These are phyloP conservation scores for Populus tremula DNA, from an alignment of 345 rosid species.

Conservation along the genomic window DNA sequence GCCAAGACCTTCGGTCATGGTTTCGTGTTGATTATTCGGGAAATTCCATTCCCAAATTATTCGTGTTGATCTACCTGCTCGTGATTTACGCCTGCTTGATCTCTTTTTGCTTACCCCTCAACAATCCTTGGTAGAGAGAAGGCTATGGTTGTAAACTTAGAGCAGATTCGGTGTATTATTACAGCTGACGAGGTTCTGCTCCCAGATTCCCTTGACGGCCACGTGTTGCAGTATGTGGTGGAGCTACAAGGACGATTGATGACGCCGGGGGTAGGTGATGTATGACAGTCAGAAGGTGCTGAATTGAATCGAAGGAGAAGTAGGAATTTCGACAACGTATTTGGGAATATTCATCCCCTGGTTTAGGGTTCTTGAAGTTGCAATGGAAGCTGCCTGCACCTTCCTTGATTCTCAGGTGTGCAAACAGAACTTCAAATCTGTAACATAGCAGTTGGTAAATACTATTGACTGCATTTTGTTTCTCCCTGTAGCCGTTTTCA, in stretches of 20 bases:
- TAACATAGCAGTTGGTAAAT: background rate
- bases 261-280: constrained; percentile 50
- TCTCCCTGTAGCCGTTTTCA: background rate
- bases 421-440: constrained; percentile 2
- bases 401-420: constrained; percentile 97
- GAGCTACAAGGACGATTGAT: constrained; percentile 81
- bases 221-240: constrained; percentile 87
- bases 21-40: constrained; percentile 83
- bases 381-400: constrained; percentile 94
- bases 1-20: constrained; percentile 76
- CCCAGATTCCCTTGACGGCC: constrained; percentile 92
- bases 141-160: constrained; percentile 88
- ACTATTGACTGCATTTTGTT: background rate
- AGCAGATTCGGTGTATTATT: constrained; percentile 93
- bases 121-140: constrained; percentile 97
- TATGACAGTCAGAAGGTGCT: constrained; percentile 67
- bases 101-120: constrained; percentile 89
- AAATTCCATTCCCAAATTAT: constrained; percentile 58
- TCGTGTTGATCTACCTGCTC: constrained; percentile 95
- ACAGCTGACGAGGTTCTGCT: constrained; percentile 95
- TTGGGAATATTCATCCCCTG: constrained; percentile 66
- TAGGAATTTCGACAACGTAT: constrained; percentile 66
- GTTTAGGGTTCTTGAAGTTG: constrained; percentile 92
- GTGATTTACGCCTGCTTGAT: constrained; percentile 86
- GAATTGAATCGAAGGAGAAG: constrained; percentile 53